Evolutionary conservation across 2,329 filamentous ascomycete species (phyloP).

Genomic region (Alternaria sp.): DNA sequence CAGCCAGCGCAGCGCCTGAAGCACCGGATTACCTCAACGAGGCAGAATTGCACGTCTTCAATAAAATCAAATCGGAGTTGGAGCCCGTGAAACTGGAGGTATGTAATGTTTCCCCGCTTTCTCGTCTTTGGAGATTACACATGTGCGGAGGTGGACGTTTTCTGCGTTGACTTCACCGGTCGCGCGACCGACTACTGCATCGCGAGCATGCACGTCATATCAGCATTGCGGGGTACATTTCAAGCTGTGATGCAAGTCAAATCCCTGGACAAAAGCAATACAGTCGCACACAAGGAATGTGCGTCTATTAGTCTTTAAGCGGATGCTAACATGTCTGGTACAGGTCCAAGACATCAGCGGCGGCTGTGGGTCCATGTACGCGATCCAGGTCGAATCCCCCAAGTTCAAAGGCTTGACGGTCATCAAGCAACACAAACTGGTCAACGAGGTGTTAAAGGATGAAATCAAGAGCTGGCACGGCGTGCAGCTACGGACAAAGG

Average conservation of each 20-base stretch:
- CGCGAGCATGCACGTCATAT: constrained; percentile 20
- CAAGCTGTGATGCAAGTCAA: not conserved
- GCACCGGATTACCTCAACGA: constrained; percentile 59
- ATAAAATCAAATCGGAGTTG: constrained; percentile 55
- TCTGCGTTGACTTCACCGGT: constrained; percentile 22
- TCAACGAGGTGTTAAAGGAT: constrained; percentile 77
- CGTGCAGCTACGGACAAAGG: constrained; percentile 78
- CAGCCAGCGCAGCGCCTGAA: constrained; percentile 36
- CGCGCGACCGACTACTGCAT: constrained; percentile 21
- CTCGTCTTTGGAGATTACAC: constrained; percentile 5
- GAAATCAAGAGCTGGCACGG: constrained; percentile 85
- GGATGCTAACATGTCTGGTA: constrained; percentile 24
- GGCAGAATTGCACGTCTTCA: constrained; percentile 58
- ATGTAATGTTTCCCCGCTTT: constrained; percentile 29
- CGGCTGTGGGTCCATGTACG: constrained; percentile 89
- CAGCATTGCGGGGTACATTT: constrained; percentile 12
- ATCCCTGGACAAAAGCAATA: not conserved
- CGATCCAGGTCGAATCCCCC: constrained; percentile 77
- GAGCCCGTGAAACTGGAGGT: constrained; percentile 58
- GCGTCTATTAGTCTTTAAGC: not conserved
- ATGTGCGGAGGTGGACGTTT: constrained; percentile 13
- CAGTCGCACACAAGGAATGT: not conserved
- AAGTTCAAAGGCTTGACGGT: constrained; percentile 75
- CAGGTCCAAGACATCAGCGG: constrained; percentile 82
- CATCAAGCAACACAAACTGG: constrained; percentile 83